Evolutionary conservation across 169 alveolate species (phyloP), one percentile per base, ranked within the genome.

Genomic region (Miamiensis avidus): DNA sequence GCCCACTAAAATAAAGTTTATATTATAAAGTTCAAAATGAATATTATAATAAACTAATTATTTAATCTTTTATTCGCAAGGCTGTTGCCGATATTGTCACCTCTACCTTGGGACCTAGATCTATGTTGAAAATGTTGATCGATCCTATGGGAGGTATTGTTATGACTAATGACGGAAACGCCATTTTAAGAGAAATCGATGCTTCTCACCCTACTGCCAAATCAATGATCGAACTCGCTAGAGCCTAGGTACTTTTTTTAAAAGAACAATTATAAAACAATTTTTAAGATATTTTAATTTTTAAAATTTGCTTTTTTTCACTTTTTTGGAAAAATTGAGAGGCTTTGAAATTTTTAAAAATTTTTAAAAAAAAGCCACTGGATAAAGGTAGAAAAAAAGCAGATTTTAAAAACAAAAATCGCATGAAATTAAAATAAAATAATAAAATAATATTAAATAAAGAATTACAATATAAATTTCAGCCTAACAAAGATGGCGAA

Each of bases 101-200:
- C 82, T 98, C 99, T 30, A 99, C 99, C 29, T 96, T 99, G 65
- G 99, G 99, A 0, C 99, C 99, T 29, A 95, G 98, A 76, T 98
- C 99, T 26, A 99, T 99, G 99, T 93, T 99, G 31, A 99, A 99
- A 95, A 99, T 98, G 99, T 97, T 99, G 82, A 95, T 99, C 29
- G 99, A 99, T 89, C 99, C 99, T 31, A 95, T 99, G 97, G 99
- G 99, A 49, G 99, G 99, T n/a, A 99, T 99, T 76, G 99, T 99
- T 11, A 94, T 99, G 85, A 98, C 99, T 20, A 99, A 99, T 91
- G 99, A 99, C 82, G 99, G 99, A 20, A 98, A 97, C 89, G 99
- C 99, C 49, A 99, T 99, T 73, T 92, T 99, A 78, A 91, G 99
- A 78, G 99, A 98, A 96, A 97, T 98, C 74, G 99, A 99, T 89